phyloP scores from a whole-genome alignment of 2,329 filamentous ascomycete genomes.

The Pezizomycotina sp. region DNA sequence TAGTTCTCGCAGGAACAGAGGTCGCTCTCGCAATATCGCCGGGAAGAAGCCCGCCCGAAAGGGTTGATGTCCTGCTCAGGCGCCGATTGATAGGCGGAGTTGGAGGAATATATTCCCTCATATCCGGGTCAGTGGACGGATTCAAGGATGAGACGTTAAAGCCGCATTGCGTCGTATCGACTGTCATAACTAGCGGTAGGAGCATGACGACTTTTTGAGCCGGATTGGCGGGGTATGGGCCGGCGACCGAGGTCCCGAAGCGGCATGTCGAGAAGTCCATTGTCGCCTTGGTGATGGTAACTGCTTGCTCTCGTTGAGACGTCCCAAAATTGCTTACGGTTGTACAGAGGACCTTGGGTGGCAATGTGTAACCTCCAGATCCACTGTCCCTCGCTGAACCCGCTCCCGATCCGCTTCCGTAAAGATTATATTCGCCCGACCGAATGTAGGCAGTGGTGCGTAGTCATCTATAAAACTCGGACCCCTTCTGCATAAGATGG shows the following conservation, averaged over 20 bases:
- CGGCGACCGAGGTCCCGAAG: constrained; percentile 5
- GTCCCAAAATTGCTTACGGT: no score
- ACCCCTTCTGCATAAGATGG: no score
- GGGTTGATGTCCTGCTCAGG: constrained; percentile 18
- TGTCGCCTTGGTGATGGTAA: no score
- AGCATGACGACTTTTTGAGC: no score
- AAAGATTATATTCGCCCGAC: no score
- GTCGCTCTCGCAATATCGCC: constrained; percentile 21
- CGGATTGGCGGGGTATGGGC: constrained; percentile 6
- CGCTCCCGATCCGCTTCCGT: constrained; percentile 12
- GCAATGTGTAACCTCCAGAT: constrained; percentile 13
- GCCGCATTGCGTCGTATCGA: constrained; percentile 13
- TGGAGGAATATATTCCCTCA: constrained; percentile 18
- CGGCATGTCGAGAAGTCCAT: no score
- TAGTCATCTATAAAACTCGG: no score
- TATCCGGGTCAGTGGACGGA: constrained; percentile 16
- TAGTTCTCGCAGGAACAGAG: constrained; percentile 23
- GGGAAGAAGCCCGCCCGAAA: constrained; percentile 19
- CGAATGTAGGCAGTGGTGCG: no score
- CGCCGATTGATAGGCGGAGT: constrained; percentile 20
- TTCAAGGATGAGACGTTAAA: constrained; percentile 18
- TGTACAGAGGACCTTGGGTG: no score
- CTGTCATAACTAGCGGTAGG: no score
- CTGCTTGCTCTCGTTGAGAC: constrained; percentile 14
- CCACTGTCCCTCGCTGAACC: no score